Conservation (phyloP, 1,139 yeast genomes). For the Geotrichum siamense region DNA sequence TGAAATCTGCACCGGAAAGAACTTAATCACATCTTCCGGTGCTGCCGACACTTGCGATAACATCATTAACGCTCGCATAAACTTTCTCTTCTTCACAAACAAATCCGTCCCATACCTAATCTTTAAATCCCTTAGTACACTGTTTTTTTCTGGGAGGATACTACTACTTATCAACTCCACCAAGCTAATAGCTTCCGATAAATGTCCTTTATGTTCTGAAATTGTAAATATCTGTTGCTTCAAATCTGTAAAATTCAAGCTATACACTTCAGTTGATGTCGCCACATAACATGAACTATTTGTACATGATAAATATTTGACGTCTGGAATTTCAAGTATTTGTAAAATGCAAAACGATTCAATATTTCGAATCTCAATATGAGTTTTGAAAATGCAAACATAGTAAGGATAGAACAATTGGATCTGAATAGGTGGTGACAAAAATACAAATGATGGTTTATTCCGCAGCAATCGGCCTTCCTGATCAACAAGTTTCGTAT, state of each 20-base stretch:
- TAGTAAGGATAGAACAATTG: slow-evolving; percentile 33
- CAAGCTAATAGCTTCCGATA: slow-evolving; percentile 42
- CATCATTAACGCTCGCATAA: slow-evolving; percentile 39
- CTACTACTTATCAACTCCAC: slow-evolving; percentile 35
- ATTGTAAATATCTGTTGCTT: slow-evolving; percentile 33
- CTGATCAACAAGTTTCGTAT: slow-evolving; percentile 22
- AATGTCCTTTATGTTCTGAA: slow-evolving; percentile 21
- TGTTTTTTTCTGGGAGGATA: slow-evolving; percentile 32
- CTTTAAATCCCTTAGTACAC: slow-evolving; percentile 41
- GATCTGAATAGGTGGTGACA: slow-evolving; percentile 24
- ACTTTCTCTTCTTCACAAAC: slow-evolving; percentile 32
- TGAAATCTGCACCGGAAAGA: slow-evolving; percentile 39
- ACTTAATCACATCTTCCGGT: slow-evolving; percentile 44
- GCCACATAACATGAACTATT: slow-evolving; percentile 25
- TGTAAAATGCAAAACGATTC: slow-evolving; percentile 29
- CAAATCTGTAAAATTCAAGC: slow-evolving; percentile 25
- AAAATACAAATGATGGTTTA: slow-evolving; percentile 22
- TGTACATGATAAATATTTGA: slow-evolving; percentile 21
- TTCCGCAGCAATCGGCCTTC: slow-evolving; percentile 22
- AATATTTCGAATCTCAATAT: slow-evolving; percentile 31
- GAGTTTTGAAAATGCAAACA: slow-evolving; percentile 24
- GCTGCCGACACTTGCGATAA: slow-evolving; percentile 52
- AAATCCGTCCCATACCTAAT: slow-evolving; percentile 38
- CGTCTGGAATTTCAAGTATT: slow-evolving; percentile 24
- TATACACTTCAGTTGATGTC: slow-evolving; percentile 26